Evolutionary conservation across 1,139 yeast genomes (phyloP).

Genomic region (Yamadazyma blattariae): DNA sequence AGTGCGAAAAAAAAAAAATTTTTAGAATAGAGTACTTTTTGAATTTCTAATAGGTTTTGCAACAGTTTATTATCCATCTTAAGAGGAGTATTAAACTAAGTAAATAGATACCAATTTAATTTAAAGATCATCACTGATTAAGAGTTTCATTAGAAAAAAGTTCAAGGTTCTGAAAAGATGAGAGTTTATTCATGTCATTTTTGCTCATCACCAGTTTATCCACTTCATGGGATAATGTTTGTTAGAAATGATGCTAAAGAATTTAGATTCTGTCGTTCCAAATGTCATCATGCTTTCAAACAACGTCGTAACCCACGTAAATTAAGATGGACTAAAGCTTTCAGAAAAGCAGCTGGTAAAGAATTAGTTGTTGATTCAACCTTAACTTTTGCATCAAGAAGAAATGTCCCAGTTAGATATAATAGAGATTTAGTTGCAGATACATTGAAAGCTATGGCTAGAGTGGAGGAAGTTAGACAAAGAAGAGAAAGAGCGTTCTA

Average conservation of each 20-base stretch:
- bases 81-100: too few relatives aligned
- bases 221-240: constrained; percentile 97
- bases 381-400: constrained; percentile 91
- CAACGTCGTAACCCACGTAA: constrained; percentile 99
- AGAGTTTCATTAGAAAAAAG: too few relatives aligned
- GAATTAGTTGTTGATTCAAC: constrained; percentile 98
- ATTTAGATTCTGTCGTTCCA: constrained; percentile 95
- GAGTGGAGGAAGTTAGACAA: constrained; percentile 93
- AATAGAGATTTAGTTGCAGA: constrained; percentile 95
- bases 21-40: constrained; percentile 3
- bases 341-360: constrained; percentile 98
- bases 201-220: constrained; percentile 96
- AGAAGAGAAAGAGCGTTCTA: constrained; percentile 98
- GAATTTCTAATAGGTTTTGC: too few relatives aligned
- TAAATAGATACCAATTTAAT: too few relatives aligned
- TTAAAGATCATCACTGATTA: too few relatives aligned
- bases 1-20: constrained; percentile 1
- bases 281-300: constrained; percentile 96
- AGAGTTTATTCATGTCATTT: constrained; percentile 94
- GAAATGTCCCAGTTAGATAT: constrained; percentile 97
- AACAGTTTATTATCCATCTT: too few relatives aligned
- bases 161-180: too few relatives aligned
- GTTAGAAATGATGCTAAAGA: constrained; percentile 98
- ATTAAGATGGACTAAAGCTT: constrained; percentile 97
- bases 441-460: constrained; percentile 90